Conservation (phyloP, 2,329 filamentous ascomycete genomes). For the Nemania sp. region DNA sequence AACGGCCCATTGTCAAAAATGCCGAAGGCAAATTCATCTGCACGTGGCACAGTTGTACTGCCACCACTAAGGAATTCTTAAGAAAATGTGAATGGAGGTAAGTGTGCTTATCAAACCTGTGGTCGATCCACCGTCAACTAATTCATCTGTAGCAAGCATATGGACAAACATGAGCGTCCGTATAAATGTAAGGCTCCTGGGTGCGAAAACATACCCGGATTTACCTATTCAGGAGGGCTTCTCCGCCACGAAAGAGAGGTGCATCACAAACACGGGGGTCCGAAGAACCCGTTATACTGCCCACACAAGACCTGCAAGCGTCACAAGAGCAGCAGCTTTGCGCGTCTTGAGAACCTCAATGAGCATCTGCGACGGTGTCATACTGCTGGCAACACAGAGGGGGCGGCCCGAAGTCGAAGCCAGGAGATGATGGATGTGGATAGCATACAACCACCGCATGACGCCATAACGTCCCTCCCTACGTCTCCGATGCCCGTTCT, state of each 20-base stretch:
- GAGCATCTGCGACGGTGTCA: constrained; percentile 94
- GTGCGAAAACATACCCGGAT: constrained; percentile 89
- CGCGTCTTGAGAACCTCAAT: constrained; percentile 88
- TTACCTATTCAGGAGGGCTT: constrained; percentile 92
- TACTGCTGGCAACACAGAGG: constrained; percentile 37
- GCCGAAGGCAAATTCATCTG: constrained; percentile 77
- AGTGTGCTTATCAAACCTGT: constrained; percentile 45
- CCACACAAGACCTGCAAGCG: constrained; percentile 87
- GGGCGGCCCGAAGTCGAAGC: constrained; percentile 39
- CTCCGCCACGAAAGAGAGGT: constrained; percentile 91
- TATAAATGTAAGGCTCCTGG: constrained; percentile 83
- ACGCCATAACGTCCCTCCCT: background rate
- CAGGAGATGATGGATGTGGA: constrained; percentile 34
- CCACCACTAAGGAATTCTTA: constrained; percentile 64
- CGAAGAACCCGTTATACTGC: constrained; percentile 85
- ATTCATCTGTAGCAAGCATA: constrained; percentile 73
- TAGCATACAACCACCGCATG: background rate
- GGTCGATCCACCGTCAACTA: constrained; percentile 21
- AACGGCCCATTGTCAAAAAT: constrained; percentile 63
- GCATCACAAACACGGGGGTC: constrained; percentile 85
- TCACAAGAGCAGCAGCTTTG: constrained; percentile 83
- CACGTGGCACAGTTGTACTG: constrained; percentile 68
- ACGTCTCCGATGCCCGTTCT: background rate
- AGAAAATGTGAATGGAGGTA: constrained; percentile 95
- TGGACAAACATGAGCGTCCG: constrained; percentile 95